phyloP scores from a whole-genome alignment of 768 basidiomycete genomes.

The Calocybe cyanea region DNA sequence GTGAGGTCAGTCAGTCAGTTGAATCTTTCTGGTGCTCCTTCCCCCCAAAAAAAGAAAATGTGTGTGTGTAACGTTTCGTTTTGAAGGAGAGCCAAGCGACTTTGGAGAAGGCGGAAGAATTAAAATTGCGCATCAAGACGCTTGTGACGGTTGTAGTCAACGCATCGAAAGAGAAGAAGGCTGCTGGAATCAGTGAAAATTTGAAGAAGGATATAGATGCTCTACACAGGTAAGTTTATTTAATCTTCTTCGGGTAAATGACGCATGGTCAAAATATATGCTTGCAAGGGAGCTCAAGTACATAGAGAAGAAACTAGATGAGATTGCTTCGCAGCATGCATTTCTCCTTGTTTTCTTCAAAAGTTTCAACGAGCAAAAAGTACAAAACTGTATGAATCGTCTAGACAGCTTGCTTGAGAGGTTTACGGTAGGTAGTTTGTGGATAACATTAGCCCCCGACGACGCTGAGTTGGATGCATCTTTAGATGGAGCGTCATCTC shows the following conservation, averaged over 20 bases:
- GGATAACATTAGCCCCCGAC: too few relatives aligned
- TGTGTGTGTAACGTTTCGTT: too few relatives aligned
- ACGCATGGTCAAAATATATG: too few relatives aligned
- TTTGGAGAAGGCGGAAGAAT: conserved; percentile 9
- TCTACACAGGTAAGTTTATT: conserved; percentile 3
- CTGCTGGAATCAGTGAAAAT: not conserved
- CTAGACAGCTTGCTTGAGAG: conserved; percentile 1
- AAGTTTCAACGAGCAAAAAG: not conserved
- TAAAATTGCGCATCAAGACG: conserved; percentile 6
- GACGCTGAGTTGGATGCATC: too few relatives aligned
- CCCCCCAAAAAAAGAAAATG: too few relatives aligned
- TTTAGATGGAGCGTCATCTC: conserved; percentile 8
- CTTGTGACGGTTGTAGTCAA: conserved; percentile 6
- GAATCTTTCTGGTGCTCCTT: too few relatives aligned
- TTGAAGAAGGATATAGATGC: not conserved
- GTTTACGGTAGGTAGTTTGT: conserved; percentile 1
- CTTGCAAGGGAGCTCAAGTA: conserved; percentile 3
- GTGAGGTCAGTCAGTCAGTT: conserved; percentile 9
- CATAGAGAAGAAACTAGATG: conserved; percentile 1
- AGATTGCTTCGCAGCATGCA: not conserved
- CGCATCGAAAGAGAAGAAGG: conserved; percentile 8
- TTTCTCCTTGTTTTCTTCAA: conserved; percentile 5
- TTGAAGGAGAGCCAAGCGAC: conserved; percentile 6
- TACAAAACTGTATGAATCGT: conserved; percentile 3
- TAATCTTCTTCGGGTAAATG: conserved; percentile 4